Conservation (phyloP, 495 filamentous ascomycete species). For the Tuber indicum region DNA sequence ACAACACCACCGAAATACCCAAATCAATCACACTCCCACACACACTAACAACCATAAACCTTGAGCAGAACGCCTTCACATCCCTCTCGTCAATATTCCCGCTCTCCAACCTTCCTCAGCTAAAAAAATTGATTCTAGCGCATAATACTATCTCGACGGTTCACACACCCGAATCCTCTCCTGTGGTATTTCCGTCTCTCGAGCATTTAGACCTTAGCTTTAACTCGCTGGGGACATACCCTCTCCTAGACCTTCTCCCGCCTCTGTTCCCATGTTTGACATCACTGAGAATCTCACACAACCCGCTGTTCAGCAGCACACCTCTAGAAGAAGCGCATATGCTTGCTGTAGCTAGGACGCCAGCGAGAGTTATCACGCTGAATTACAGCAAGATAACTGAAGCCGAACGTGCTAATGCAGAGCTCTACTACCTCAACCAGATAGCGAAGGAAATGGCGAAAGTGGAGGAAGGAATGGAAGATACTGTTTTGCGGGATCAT, state of each 20-base stretch:
- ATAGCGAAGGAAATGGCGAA: constrained; percentile 68
- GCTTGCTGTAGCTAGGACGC: constrained; percentile 73
- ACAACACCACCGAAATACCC: constrained; percentile 47
- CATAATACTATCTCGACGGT: constrained; percentile 49
- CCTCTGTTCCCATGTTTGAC: constrained; percentile 61
- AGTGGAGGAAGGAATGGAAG: constrained; percentile 50
- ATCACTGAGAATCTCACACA: constrained; percentile 70
- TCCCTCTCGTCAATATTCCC: constrained; percentile 54
- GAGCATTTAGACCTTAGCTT: constrained; percentile 72
- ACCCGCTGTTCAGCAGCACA: constrained; percentile 59
- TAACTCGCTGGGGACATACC: constrained; percentile 66
- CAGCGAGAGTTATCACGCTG: constrained; percentile 54
- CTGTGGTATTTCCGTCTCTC: constrained; percentile 45
- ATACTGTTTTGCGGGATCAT: constrained; percentile 53
- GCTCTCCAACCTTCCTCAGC: constrained; percentile 53
- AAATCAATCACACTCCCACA: constrained; percentile 49
- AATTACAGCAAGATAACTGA: constrained; percentile 70
- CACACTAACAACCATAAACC: constrained; percentile 54
- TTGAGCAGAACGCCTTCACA: constrained; percentile 70
- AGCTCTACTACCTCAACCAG: constrained; percentile 81
- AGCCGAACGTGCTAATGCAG: constrained; percentile 73
- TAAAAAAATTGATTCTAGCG: constrained; percentile 58
- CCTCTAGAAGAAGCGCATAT: constrained; percentile 72
- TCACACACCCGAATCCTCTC: constrained; percentile 40
- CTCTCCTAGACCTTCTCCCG: constrained; percentile 60